Base-by-base conservation (phyloP, 306 rosid species). In the Sophora flavescens region DNA sequence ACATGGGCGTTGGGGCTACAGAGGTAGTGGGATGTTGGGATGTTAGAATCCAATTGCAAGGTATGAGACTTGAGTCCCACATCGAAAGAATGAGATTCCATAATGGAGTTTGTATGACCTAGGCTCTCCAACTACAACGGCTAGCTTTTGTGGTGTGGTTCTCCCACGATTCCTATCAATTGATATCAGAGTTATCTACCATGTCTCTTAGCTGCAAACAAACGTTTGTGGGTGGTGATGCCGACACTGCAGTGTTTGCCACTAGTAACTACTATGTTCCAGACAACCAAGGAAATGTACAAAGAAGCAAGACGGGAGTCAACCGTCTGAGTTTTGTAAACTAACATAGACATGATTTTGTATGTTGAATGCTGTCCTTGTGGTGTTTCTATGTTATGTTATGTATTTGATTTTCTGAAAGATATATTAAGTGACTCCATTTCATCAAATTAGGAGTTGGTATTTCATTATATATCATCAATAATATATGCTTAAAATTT, bases 361-460 rank as follows among this genome's bases (percentile, higher is more conserved):
- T 45, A 33, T 16, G 75, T 56, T 41, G 59, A 15, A 66, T 65
- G 51, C 68, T 45, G 52, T 45, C 52, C 52, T 13, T 0, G 33
- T 16, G 42, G 61, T 60, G 69, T 60, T 53, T 68, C 68, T 59
- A 69, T 13, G 30, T 6, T 10, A 70, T 78, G 52, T 33, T 59
- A 68, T 52, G 12, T 11, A 70, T 50, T 47, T 14, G 68, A 48
- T 58, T 14, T 47, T 33, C 33, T 68, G 70, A 60, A 45, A 78
- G 51, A 60, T 58, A 57, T 17, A 47, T 62, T 7, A 47, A 33
- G 32, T 70, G 36, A 70, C 16, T 62, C 47, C 47, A 62, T 62
- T 62, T 33, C 13, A 62, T 11, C 39, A 30, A 78, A 61, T 56
- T 68, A 16, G 30, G 38, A 44, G 41, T 28, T 28, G 2, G 4